Base-by-base conservation (phyloP, 2,329 filamentous ascomycete species). In the Talaromyces sp. region DNA sequence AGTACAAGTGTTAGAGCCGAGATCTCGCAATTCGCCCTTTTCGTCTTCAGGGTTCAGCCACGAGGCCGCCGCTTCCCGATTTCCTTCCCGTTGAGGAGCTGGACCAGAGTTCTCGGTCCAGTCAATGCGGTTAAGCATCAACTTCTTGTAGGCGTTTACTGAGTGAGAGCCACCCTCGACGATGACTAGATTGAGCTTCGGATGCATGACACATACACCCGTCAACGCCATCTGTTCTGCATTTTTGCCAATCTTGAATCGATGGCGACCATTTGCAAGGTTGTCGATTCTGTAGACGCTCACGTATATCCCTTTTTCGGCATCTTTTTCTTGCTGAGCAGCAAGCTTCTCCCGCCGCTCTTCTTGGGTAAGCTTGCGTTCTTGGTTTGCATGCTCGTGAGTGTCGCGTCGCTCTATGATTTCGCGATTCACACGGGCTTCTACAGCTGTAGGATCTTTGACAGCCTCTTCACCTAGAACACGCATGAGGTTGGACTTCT, bases 401-500 rank as follows among this genome's bases (percentile, higher is more conserved):
- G 89, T 85, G 63, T 90, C 83, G 62, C 89, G 87, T 50, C 95
- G 90, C 65, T 96, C 92, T 31, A 89, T 89, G 66, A 99, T 97
- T 75, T 99, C 92, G 59, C 89, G 85, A 75, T 96, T 96, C 57
- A 99, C 95, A 28, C 92, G 88, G 57, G 92, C 92, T 78, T 99
- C 95, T 53, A 99, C 95, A 4, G 95, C 95, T 0, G 96, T 99
- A 6, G 95, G 95, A 76, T 99, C 95, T 72, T 96, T 96, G 67
- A 99, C 94, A 18, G 89, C 89, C 76, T 92, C 89, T 73, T 97
- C 92, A 65, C 95, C 95, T 61, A 97, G 83, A 33, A 99, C 95
- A 62, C 93, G 89, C 95, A 99, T 99, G 72, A 99, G 85, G 75
- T 99, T 99, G 62, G 89, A 91, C 76, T 96, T 96, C 79, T 97